A percentile compares a stretch with the other conserved stretches of the same genome.
phyloP scores from a whole-genome alignment of 345 rosid species.

The Acer negundo region DNA sequence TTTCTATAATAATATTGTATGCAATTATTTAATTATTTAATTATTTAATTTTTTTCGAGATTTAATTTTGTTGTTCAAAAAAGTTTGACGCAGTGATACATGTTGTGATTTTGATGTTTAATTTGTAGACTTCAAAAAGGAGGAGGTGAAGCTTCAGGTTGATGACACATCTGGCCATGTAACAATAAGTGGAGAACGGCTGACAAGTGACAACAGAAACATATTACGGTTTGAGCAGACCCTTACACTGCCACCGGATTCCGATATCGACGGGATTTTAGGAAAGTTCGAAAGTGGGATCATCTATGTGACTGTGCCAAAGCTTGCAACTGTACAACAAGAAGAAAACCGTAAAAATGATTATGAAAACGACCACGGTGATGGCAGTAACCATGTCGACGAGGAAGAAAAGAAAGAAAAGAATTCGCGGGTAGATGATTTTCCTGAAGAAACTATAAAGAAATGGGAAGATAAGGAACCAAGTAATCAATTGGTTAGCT shows the following conservation, averaged over 20 bases:
- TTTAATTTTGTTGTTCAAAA: no score
- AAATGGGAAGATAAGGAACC: conserved; percentile 21
- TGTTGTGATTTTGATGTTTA: neutral
- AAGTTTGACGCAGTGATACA: neutral
- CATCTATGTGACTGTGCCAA: conserved; percentile 47
- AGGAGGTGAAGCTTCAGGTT: conserved; percentile 44
- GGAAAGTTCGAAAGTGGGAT: conserved; percentile 38
- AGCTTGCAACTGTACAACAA: neutral
- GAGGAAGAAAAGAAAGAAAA: neutral
- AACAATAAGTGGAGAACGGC: conserved; percentile 47
- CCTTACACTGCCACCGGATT: conserved; percentile 34
- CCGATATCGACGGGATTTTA: conserved; percentile 28
- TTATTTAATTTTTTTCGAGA: no score
- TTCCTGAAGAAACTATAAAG: conserved; percentile 14
- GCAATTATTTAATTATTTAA: no score
- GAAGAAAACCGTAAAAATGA: neutral
- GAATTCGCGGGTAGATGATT: neutral
- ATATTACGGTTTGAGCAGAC: conserved; percentile 32
- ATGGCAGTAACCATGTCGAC: neutral
- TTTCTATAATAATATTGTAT: neutral
- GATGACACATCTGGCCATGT: conserved; percentile 28
- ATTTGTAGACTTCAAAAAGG: conserved; percentile 39
- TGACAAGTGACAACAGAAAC: conserved; percentile 22
- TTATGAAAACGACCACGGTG: neutral
- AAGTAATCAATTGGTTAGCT: conserved; percentile 2